phyloP scores from a whole-genome alignment of 129 eudicot species.

The Calendula officinalis region DNA sequence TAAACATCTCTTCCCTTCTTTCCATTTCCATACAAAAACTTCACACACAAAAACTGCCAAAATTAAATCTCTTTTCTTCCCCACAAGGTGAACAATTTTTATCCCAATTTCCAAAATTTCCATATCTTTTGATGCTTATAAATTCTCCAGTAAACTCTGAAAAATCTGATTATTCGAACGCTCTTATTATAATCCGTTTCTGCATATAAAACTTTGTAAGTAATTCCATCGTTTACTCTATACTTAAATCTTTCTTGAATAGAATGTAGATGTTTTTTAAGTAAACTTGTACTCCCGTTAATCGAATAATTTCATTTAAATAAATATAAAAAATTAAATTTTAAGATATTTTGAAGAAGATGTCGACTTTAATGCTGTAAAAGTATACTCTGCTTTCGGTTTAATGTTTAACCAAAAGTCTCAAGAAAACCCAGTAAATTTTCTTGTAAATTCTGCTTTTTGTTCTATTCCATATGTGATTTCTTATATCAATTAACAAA shows the following conservation, averaged over 20 bases:
- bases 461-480: constrained; percentile 6
- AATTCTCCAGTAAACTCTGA: not conserved
- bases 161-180: not conserved
- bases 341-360: too few relatives aligned
- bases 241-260: not conserved
- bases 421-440: not conserved
- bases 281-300: constrained; percentile 5
- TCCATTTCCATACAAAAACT: constrained; percentile 16
- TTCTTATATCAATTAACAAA: constrained; percentile 2
- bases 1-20: constrained; percentile 26
- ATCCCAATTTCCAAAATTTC: not conserved
- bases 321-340: not conserved
- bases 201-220: not conserved
- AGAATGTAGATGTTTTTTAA: not conserved
- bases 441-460: constrained; percentile 1
- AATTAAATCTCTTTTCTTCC: constrained; percentile 9
- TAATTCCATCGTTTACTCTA: constrained; percentile 3
- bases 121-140: constrained; percentile 6
- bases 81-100: constrained; percentile 15
- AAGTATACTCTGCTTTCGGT: not conserved
- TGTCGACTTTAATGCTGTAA: constrained; percentile 1
- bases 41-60: not conserved
- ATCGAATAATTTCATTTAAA: not conserved
- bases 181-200: constrained; percentile 1
- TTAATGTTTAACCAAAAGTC: not conserved